Conservation (phyloP, 2,329 filamentous ascomycete genomes). For the Coniella vitis region DNA sequence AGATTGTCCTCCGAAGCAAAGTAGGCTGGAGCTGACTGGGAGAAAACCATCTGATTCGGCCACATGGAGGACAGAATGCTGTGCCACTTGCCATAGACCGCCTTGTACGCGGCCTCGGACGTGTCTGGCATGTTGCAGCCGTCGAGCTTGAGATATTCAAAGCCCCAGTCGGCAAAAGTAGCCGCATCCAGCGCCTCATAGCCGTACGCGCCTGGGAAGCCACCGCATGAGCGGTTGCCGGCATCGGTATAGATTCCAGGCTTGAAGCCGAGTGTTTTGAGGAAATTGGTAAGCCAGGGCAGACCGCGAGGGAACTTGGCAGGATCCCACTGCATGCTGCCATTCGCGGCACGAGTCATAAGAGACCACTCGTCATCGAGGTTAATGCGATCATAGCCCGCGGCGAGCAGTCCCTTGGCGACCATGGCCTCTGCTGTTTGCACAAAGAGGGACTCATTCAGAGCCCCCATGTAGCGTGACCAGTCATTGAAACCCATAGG, state of each 20-base stretch:
- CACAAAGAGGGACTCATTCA: constrained; percentile 41
- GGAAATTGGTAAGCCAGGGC: constrained; percentile 32
- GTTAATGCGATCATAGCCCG: constrained; percentile 30
- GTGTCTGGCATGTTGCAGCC: constrained; percentile 31
- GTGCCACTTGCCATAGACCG: constrained; percentile 37
- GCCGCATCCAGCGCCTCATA: constrained; percentile 35
- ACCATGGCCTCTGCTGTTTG: constrained; percentile 39
- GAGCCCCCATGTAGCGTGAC: constrained; percentile 39
- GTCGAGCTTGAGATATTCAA: constrained; percentile 34
- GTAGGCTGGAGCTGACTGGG: constrained; percentile 39
- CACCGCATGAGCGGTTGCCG: constrained; percentile 36
- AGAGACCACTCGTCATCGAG: constrained; percentile 40
- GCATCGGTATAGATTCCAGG: constrained; percentile 41
- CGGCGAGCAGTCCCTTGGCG: constrained; percentile 31
- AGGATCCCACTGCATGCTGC: constrained; percentile 34
- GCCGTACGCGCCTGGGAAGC: constrained; percentile 33
- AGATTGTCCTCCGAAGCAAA: constrained; percentile 29
- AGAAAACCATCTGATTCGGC: constrained; percentile 33
- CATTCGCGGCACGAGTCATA: constrained; percentile 27
- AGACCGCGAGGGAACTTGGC: constrained; percentile 36
- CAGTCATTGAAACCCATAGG: constrained; percentile 49
- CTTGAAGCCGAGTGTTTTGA: constrained; percentile 32
- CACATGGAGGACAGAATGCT: constrained; percentile 28
- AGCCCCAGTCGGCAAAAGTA: constrained; percentile 31
- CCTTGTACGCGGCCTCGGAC: constrained; percentile 18